phyloP scores from a whole-genome alignment of 768 basidiomycete species.

The Lentinula sp. region DNA sequence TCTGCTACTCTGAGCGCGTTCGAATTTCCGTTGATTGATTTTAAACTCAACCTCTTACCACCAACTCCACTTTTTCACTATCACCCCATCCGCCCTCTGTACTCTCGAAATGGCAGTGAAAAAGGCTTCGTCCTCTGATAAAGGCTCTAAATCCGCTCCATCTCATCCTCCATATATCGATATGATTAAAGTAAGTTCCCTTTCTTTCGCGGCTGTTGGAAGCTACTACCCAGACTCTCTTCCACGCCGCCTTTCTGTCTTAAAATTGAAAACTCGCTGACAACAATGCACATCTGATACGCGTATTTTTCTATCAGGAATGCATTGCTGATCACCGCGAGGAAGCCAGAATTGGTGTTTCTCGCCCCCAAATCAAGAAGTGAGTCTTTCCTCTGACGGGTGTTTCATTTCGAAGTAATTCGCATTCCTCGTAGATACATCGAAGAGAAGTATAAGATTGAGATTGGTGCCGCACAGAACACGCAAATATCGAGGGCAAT shows the following conservation, averaged over 20 bases:
- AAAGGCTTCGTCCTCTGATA: conserved; percentile 38
- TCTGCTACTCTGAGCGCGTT: not conserved
- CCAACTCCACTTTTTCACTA: conserved; percentile 11
- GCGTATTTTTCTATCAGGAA: conserved; percentile 45
- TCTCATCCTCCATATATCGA: conserved; percentile 62
- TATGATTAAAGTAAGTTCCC: conserved; percentile 68
- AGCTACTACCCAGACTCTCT: conserved; percentile 3
- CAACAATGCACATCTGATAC: not conserved
- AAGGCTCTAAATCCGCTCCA: conserved; percentile 40
- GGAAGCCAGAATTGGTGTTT: conserved; percentile 79
- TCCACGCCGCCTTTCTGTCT: not conserved
- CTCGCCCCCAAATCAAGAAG: conserved; percentile 93
- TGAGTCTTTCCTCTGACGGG: conserved; percentile 22
- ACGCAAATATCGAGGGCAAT: conserved; percentile 80
- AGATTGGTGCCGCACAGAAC: conserved; percentile 72
- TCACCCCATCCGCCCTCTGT: conserved; percentile 16
- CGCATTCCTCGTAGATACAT: conserved; percentile 54
- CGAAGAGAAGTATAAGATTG: conserved; percentile 76
- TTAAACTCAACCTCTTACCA: conserved; percentile 11
- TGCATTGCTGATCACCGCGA: conserved; percentile 71
- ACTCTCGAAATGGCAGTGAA: conserved; percentile 23
- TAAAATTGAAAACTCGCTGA: not conserved
- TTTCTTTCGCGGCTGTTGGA: conserved; percentile 8
- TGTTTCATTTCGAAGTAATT: not conserved
- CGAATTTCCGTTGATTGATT: conserved; percentile 2